These are phyloP conservation scores for Copromyces sp. DNA, from an alignment of 495 filamentous ascomycete genomes.

Conservation along the genomic window DNA sequence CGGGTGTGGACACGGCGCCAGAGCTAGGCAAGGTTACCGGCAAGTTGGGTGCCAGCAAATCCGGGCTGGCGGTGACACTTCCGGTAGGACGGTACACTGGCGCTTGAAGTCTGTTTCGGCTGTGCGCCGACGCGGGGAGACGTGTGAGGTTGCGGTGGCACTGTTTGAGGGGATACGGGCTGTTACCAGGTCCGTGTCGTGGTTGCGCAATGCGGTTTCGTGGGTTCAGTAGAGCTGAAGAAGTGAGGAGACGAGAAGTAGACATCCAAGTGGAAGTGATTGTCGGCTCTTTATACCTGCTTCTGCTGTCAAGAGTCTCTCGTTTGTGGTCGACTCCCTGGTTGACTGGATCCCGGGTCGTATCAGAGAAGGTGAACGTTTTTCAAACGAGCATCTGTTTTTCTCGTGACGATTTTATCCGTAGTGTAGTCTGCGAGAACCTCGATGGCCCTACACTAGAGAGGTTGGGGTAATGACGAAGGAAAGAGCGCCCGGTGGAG, in stretches of 20 bases:
- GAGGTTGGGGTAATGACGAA: not conserved
- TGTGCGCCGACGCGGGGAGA: not conserved
- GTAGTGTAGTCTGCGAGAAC: not conserved
- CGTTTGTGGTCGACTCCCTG: not conserved
- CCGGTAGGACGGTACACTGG: slow-evolving; percentile 3
- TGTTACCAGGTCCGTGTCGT: not conserved
- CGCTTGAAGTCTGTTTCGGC: not conserved
- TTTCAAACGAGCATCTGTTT: not conserved
- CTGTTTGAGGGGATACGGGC: not conserved
- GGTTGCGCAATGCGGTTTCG: not conserved
- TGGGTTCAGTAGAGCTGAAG: not conserved
- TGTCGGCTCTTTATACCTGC: not conserved
- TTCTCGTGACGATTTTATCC: not conserved
- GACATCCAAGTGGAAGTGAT: not conserved
- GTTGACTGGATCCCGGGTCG: not conserved
- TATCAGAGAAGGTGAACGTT: not conserved
- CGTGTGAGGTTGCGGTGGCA: slow-evolving; percentile 1
- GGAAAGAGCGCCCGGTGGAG: not conserved
- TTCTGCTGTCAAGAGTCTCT: not conserved
- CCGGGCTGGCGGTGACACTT: slow-evolving; percentile 4
- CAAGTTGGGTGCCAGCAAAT: slow-evolving; percentile 18
- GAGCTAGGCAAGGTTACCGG: slow-evolving; percentile 15
- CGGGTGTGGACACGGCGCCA: slow-evolving; percentile 12
- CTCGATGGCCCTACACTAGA: not conserved
- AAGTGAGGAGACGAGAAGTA: not conserved